Evolutionary conservation across 495 filamentous ascomycete species (phyloP).

Genomic region (Daldinia bambusicola): DNA sequence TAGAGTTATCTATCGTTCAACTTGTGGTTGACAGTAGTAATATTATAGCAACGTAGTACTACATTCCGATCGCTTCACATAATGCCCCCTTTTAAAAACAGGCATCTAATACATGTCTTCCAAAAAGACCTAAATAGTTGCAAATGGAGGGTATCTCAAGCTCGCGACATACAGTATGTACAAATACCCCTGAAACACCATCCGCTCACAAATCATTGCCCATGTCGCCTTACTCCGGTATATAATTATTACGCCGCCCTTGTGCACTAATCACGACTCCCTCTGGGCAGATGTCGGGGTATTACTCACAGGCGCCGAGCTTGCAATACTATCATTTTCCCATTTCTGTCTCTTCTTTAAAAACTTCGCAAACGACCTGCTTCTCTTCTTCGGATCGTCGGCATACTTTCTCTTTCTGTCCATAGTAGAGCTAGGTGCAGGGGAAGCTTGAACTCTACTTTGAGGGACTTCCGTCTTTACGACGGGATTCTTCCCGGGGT

Average conservation of each 20-base stretch:
- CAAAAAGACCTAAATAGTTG: background rate
- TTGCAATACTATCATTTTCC: slow-evolving; percentile 33
- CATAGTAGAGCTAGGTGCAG: slow-evolving; percentile 13
- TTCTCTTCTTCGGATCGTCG: slow-evolving; percentile 32
- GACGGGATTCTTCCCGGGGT: slow-evolving; percentile 16
- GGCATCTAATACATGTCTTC: background rate
- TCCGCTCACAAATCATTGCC: background rate
- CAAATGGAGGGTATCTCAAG: background rate
- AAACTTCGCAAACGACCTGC: slow-evolving; percentile 20
- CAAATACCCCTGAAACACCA: slow-evolving; percentile 1
- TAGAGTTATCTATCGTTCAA: background rate
- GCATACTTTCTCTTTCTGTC: slow-evolving; percentile 11
- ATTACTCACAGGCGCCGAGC: slow-evolving; percentile 33
- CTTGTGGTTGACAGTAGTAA: background rate
- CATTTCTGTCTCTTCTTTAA: slow-evolving; percentile 22
- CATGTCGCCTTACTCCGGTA: background rate
- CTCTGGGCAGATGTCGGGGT: slow-evolving; percentile 42
- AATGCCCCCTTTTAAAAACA: background rate
- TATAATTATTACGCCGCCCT: background rate
- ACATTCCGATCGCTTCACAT: background rate
- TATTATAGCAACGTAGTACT: slow-evolving; percentile 5
- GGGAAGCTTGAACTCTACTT: slow-evolving; percentile 9
- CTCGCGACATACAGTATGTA: background rate
- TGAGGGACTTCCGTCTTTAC: slow-evolving; percentile 12
- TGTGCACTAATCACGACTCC: slow-evolving; percentile 10